Evolutionary conservation across 768 basidiomycete species (phyloP).

Genomic region (Nidularia sp.): DNA sequence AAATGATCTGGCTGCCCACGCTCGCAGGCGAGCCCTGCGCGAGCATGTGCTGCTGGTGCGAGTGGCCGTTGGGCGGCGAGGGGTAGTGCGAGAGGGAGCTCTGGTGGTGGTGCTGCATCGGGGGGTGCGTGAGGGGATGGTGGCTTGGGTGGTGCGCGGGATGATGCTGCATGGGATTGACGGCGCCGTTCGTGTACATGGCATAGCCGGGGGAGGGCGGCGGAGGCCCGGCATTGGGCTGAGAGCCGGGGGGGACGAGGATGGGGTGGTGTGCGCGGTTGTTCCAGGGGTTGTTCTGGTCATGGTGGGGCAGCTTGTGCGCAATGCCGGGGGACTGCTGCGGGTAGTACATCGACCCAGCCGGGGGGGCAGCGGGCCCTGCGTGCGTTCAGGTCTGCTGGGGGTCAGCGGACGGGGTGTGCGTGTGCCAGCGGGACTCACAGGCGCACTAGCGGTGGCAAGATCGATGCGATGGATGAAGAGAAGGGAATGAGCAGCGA

Average conservation of each 20-base stretch:
- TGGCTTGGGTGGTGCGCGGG: conserved; percentile 45
- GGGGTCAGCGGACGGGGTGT: background rate
- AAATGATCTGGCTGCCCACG: conserved; percentile 57
- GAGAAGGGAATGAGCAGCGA: conserved; percentile 8
- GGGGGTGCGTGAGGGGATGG: conserved; percentile 50
- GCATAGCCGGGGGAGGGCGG: conserved; percentile 74
- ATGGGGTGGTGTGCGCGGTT: conserved; percentile 50
- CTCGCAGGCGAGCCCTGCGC: conserved; percentile 57
- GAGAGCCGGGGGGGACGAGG: conserved; percentile 37
- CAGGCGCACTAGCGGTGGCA: too few species aligned
- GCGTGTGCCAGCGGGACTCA: too few species aligned
- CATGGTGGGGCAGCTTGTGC: conserved; percentile 76
- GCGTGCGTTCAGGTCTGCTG: background rate
- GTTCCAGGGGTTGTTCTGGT: conserved; percentile 65
- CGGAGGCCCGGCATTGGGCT: conserved; percentile 57
- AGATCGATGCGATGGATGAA: conserved; percentile 4
- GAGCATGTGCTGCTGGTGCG: conserved; percentile 53
- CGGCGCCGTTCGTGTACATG: conserved; percentile 67
- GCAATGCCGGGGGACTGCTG: conserved; percentile 80
- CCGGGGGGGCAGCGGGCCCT: conserved; percentile 7
- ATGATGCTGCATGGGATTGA: conserved; percentile 41
- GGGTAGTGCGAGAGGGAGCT: conserved; percentile 75
- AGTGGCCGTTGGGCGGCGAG: conserved; percentile 68
- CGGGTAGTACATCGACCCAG: conserved; percentile 76
- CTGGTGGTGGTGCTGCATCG: conserved; percentile 72